Evolutionary conservation across 306 rosid species (phyloP).

Genomic region (Abrus pulchellus): DNA sequence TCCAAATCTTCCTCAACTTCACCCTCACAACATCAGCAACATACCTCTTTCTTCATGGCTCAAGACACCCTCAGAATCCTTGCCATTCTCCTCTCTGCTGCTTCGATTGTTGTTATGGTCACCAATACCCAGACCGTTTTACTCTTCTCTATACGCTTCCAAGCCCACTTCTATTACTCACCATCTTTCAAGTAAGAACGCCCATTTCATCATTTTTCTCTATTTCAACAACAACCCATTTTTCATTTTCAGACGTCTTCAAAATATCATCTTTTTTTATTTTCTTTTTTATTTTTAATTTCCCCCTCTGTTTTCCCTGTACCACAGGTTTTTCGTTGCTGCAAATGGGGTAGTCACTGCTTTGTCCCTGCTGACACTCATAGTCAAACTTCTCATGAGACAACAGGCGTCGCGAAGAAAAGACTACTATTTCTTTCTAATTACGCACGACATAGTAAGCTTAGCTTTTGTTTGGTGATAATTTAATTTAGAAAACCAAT

Average conservation of each 20-base stretch:
- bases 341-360: conserved; percentile 59
- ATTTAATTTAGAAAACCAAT: too few relatives aligned
- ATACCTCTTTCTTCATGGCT: conserved; percentile 31
- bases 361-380: conserved; percentile 57
- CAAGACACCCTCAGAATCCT: conserved; percentile 61
- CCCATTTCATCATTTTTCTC: neutral
- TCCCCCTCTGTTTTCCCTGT: neutral
- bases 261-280: too few relatives aligned
- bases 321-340: conserved; percentile 68
- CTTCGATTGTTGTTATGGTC: conserved; percentile 60
- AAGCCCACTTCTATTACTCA: conserved; percentile 69
- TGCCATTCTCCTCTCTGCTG: conserved; percentile 54
- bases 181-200: conserved; percentile 62
- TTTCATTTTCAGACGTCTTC: neutral
- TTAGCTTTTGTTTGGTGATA: neutral
- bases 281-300: neutral
- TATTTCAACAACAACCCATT: conserved; percentile 18
- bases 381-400: conserved; percentile 43
- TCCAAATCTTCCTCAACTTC: conserved; percentile 42
- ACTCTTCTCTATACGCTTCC: conserved; percentile 46
- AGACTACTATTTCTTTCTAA: conserved; percentile 50
- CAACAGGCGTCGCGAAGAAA: conserved; percentile 28
- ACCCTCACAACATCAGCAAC: conserved; percentile 24
- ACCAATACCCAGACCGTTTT: conserved; percentile 64
- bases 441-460: conserved; percentile 66